phyloP scores from a whole-genome alignment of 2,329 filamentous ascomycete genomes.

The Plectosphaerella sp. region DNA sequence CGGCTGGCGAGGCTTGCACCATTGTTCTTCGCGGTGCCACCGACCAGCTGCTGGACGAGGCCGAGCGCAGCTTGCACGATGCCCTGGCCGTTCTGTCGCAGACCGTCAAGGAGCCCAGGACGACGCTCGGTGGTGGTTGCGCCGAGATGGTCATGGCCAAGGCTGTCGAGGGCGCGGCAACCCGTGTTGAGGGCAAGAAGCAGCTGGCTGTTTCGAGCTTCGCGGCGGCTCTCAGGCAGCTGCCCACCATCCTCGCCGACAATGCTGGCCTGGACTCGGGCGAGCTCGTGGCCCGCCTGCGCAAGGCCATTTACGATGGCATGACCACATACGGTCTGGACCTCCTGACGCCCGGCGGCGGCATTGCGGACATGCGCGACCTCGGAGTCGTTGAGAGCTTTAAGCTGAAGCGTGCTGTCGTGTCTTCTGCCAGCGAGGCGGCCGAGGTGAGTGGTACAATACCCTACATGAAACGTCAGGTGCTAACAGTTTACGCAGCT shows the following conservation, averaged over 20 bases:
- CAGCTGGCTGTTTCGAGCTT: conserved; percentile 90
- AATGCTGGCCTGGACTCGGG: conserved; percentile 96
- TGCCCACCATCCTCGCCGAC: conserved; percentile 95
- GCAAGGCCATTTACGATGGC: conserved; percentile 92
- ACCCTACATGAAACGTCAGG: conserved; percentile 14
- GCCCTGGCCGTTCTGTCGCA: conserved; percentile 94
- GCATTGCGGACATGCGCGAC: conserved; percentile 93
- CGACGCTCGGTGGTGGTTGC: conserved; percentile 90
- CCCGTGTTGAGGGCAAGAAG: conserved; percentile 94
- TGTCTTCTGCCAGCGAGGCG: conserved; percentile 92
- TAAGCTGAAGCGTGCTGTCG: conserved; percentile 97
- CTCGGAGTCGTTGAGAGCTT: conserved; percentile 95
- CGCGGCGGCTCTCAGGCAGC: conserved; percentile 80
- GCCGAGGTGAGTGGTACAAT: conserved; percentile 67
- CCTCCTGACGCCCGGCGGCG: conserved; percentile 81
- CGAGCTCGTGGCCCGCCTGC: conserved; percentile 84
- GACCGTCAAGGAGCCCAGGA: conserved; percentile 90
- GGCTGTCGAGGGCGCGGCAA: conserved; percentile 88
- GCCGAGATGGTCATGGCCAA: conserved; percentile 99
- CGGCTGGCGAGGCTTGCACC: conserved; percentile 90
- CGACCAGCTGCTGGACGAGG: conserved; percentile 94
- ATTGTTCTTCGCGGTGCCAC: conserved; percentile 95
- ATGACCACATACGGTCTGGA: conserved; percentile 91
- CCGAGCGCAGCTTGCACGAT: conserved; percentile 93
- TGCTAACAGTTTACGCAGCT: conserved; percentile 47